Conservation (phyloP, 1,284 basidiomycete species). For the Pisolithus thermaeus region DNA sequence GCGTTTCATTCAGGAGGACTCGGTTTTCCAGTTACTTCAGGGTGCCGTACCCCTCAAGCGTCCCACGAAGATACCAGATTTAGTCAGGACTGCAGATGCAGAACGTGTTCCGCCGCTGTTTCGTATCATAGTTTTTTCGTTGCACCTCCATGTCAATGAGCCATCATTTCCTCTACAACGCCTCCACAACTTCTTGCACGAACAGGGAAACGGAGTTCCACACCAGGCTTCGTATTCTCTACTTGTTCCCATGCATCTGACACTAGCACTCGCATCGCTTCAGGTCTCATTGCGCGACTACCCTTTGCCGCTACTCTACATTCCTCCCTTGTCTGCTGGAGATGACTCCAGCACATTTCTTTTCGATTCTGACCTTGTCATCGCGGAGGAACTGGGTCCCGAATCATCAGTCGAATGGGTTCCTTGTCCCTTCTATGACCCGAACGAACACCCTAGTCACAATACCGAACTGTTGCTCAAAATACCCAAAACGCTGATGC, state of each 20-base stretch:
- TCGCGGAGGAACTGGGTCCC: conserved; percentile 86
- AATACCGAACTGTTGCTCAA: conserved; percentile 55
- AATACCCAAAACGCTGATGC: conserved; percentile 92
- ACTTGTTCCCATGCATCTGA: conserved; percentile 79
- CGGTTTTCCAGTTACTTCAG: conserved; percentile 33
- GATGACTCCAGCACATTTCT: conserved; percentile 43
- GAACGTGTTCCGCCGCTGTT: conserved; percentile 66
- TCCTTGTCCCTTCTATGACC: conserved; percentile 56
- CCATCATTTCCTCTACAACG: conserved; percentile 59
- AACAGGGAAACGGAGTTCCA: conserved; percentile 70
- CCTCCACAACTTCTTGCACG: conserved; percentile 65
- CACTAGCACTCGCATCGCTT: conserved; percentile 62
- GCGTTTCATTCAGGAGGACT: conserved; percentile 23
- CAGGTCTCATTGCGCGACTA: conserved; percentile 76
- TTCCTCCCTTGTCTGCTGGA: conserved; percentile 41
- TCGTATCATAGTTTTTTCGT: conserved; percentile 58
- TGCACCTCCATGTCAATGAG: conserved; percentile 54
- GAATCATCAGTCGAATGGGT: conserved; percentile 70
- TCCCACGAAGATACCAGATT: conserved; percentile 26
- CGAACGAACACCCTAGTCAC: conserved; percentile 46
- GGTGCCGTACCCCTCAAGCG: conserved; percentile 23
- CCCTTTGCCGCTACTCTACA: conserved; percentile 62
- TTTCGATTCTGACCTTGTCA: conserved; percentile 78
- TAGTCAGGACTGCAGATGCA: conserved; percentile 31
- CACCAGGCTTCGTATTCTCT: conserved; percentile 72